Evolutionary conservation across 2,329 filamentous ascomycete species (phyloP), one percentile per base, ranked within the genome.

Genomic region (Trichoderma semiorbis): DNA sequence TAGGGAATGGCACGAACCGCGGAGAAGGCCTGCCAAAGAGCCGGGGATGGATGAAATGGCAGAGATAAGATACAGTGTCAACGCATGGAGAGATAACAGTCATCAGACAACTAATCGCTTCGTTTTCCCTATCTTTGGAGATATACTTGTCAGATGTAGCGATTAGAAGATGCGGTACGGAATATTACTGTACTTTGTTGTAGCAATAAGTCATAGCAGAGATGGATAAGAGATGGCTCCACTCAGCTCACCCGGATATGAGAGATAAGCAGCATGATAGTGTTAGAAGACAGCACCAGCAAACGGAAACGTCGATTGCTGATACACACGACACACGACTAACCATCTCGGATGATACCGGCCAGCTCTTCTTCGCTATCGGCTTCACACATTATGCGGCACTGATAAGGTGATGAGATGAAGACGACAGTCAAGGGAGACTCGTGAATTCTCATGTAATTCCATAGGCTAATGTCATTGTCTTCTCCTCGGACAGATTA

Each of bases 11-110:
- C 30, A 58, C 21, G 8, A 67, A 36, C 18, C 53, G 34, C 18
- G 53, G 50, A 67, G 50, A 66, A 24, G n/a, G 47, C 47, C 63
- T 36, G 63, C 5, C 30, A 5, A 43, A 43, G 7, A 43, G 24
- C 53, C 43, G 55, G 36, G 18, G 7, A n/a, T 21, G 24, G 36
- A 47, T 34, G 14, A 21, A 5, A 12, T 39, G 58, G 7, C 16
- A 67, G 24, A 39, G 64, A 65, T 70, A 70, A 69, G 66, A 24
- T n/a, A 24, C 16, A 53, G 30, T 50, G 66, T 61, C 53, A 60
- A 18, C 28, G 28, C 18, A 50, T 69, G 3, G n/a, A 7, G 10
- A 50, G 66, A 69, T 69, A 69, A 69, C 66, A 61, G 66, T 61
- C 66, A 69, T 69, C 36, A 12, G 14, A n/a, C 66, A 50, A 69